Conservation (phyloP, 441 rosid species). For the Gossypium gossypioides region DNA sequence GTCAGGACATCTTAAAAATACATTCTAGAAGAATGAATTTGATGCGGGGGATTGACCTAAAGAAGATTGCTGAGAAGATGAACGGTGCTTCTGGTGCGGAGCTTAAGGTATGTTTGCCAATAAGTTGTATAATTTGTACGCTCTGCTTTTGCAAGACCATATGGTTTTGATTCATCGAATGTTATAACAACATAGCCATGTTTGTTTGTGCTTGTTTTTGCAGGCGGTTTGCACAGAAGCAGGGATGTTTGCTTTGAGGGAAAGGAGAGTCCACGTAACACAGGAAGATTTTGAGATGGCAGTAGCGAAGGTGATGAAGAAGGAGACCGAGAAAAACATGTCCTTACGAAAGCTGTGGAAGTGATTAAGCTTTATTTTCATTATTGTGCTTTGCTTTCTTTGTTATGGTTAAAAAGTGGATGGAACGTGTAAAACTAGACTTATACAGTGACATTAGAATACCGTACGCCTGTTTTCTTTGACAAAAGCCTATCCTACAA, state of each 20-base stretch:
- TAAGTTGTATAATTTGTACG: background rate
- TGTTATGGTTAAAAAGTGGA: background rate
- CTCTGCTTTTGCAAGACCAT: background rate
- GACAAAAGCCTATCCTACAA: background rate
- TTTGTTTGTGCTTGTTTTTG: background rate
- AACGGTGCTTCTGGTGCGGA: conserved; percentile 8
- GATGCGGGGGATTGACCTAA: conserved; percentile 6
- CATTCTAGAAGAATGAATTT: conserved; percentile 11
- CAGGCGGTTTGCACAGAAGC: conserved; percentile 89
- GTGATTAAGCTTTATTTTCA: conserved; percentile 12
- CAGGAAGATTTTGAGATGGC: conserved; percentile 87
- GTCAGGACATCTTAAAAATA: conserved; percentile 1
- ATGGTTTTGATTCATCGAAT: background rate
- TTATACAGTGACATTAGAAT: background rate
- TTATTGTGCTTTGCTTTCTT: background rate
- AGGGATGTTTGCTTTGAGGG: conserved; percentile 78
- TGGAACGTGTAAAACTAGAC: background rate
- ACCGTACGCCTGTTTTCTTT: background rate
- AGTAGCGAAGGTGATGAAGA: conserved; percentile 91
- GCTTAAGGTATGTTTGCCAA: conserved; percentile 2
- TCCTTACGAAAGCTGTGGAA: conserved; percentile 84
- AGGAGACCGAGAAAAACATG: conserved; percentile 93
- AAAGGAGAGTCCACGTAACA: conserved; percentile 73
- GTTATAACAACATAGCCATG: background rate
- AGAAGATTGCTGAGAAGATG: conserved; percentile 9